Evolutionary conservation across 1,284 basidiomycete genomes (phyloP).

Genomic region (Trichosporon ovoides): DNA sequence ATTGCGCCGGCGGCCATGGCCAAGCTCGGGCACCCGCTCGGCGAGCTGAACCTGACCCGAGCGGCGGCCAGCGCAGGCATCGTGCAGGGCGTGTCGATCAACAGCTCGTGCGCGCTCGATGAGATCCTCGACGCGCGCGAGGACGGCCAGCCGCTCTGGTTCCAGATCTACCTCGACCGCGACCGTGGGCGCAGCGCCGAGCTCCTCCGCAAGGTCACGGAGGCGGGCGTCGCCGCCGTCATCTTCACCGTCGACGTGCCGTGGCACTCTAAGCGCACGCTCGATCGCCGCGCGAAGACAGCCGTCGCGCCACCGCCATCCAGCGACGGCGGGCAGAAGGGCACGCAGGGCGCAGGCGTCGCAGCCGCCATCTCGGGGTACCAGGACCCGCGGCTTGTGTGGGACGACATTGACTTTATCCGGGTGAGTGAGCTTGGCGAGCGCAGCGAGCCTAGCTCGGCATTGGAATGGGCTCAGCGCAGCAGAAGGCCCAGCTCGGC

Average conservation of each 20-base stretch:
- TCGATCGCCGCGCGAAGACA: constrained; percentile 56
- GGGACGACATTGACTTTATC: constrained; percentile 49
- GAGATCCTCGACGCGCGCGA: constrained; percentile 49
- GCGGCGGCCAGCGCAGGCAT: constrained; percentile 67
- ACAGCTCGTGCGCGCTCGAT: constrained; percentile 68
- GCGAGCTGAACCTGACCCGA: constrained; percentile 76
- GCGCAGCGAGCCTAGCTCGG: too few species aligned
- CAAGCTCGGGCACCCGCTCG: constrained; percentile 82
- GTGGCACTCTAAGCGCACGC: constrained; percentile 78
- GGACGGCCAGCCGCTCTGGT: constrained; percentile 69
- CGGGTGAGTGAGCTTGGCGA: constrained; percentile 28
- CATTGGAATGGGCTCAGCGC: too few species aligned
- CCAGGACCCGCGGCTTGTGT: constrained; percentile 51
- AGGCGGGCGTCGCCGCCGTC: constrained; percentile 58
- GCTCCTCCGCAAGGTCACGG: constrained; percentile 54
- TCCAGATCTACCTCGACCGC: constrained; percentile 76
- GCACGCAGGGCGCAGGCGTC: constrained; percentile 27
- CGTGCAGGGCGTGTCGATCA: constrained; percentile 80
- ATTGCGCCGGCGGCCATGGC: constrained; percentile 79
- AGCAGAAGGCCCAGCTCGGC: too few species aligned
- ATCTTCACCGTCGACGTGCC: constrained; percentile 90
- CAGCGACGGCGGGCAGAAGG: not conserved
- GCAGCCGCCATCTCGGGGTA: constrained; percentile 52
- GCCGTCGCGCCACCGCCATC: constrained; percentile 14
- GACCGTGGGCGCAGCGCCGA: constrained; percentile 64